These are phyloP conservation scores for Phialophora tarda DNA, from an alignment of 2,329 filamentous ascomycete species.

Conservation along the genomic window DNA sequence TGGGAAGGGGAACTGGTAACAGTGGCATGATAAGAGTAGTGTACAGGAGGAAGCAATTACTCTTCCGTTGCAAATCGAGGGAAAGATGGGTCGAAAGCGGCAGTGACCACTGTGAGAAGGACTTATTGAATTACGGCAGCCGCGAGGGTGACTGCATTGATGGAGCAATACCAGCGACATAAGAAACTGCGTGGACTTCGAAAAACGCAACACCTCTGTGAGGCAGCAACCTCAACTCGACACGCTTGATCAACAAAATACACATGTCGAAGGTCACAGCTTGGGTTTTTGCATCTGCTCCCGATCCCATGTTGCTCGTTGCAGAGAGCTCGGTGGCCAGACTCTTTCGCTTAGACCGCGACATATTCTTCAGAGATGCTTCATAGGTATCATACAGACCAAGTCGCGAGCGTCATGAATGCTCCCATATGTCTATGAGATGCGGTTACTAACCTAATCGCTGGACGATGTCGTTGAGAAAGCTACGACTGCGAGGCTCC, in stretches of 20 bases:
- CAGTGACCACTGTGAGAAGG: not conserved
- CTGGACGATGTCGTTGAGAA: not conserved
- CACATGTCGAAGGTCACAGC: not conserved
- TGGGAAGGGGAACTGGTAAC: not conserved
- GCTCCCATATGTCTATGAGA: not conserved
- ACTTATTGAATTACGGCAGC: not conserved
- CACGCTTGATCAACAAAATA: not conserved
- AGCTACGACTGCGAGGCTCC: not conserved
- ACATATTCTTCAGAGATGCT: not conserved
- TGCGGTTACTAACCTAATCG: not conserved
- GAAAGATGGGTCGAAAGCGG: not conserved
- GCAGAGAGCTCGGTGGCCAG: not conserved
- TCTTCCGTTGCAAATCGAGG: not conserved
- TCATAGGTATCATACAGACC: not conserved
- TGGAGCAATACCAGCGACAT: not conserved
- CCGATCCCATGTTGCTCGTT: not conserved
- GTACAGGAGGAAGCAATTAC: not conserved
- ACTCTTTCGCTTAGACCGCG: not conserved
- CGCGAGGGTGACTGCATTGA: not conserved
- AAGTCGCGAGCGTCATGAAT: not conserved
- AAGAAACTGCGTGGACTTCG: not conserved
- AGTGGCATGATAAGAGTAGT: conserved; percentile 1
- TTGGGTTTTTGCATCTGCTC: not conserved
- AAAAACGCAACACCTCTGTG: not conserved
- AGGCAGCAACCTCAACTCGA: not conserved